Conservation (phyloP, 805 yeast species). For the Wickerhamomyces silvicola region DNA sequence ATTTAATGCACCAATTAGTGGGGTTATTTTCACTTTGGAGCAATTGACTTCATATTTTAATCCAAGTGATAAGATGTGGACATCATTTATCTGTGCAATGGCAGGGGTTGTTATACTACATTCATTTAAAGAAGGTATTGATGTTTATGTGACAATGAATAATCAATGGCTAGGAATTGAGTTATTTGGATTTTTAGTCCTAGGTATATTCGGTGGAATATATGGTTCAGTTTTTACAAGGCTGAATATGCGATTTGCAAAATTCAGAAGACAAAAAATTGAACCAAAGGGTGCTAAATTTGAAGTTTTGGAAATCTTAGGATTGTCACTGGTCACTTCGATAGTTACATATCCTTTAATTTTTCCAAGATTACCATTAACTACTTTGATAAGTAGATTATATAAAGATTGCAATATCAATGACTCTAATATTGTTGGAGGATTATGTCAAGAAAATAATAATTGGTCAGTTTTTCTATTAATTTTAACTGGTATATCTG, state of each 20-base stretch:
- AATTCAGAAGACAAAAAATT: conserved; percentile 22
- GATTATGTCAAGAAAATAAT: conserved; percentile 16
- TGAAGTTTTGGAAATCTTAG: conserved; percentile 42
- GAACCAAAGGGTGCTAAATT: conserved; percentile 19
- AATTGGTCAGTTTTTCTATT: conserved; percentile 8
- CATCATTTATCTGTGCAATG: conserved; percentile 74
- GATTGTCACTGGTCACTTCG: conserved; percentile 44
- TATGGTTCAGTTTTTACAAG: conserved; percentile 50
- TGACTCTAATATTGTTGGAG: conserved; percentile 22
- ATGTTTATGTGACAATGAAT: conserved; percentile 59
- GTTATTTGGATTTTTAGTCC: conserved; percentile 59
- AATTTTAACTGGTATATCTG: conserved; percentile 31
- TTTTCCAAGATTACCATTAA: conserved; percentile 48
- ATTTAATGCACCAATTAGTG: conserved; percentile 83
- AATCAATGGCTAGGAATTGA: conserved; percentile 74
- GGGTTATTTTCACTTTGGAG: conserved; percentile 73
- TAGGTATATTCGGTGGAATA: conserved; percentile 67
- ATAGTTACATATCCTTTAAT: conserved; percentile 48
- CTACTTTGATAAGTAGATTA: conserved; percentile 49
- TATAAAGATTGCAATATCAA: conserved; percentile 56
- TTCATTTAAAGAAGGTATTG: conserved; percentile 38
- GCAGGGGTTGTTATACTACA: conserved; percentile 59
- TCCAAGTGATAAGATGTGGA: conserved; percentile 70
- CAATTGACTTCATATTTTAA: conserved; percentile 58
- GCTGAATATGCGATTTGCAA: conserved; percentile 40